Evolutionary conservation across 2,329 filamentous ascomycete species (phyloP).

Genomic region (Aspergillus neoniger): DNA sequence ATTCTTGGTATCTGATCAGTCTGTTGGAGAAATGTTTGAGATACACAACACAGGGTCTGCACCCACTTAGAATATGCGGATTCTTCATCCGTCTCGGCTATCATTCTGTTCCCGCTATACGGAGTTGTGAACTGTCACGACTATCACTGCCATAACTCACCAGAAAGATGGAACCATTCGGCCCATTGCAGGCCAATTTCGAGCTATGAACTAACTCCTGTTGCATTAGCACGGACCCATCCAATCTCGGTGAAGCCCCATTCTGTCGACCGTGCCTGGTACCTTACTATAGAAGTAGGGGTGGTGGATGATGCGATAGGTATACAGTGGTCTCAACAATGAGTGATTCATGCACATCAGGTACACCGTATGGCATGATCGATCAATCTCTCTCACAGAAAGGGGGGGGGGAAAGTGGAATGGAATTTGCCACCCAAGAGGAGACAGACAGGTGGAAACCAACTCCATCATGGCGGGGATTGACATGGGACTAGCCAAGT

Average conservation of each 20-base stretch:
- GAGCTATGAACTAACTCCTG: not conserved
- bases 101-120: not conserved
- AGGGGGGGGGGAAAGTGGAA: not conserved
- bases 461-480: not conserved
- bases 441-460: not conserved
- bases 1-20: not conserved
- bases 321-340: not conserved
- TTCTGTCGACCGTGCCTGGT: not conserved
- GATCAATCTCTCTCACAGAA: not conserved
- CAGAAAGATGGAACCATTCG: too few relatives aligned
- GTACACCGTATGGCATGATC: conserved; percentile 3
- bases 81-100: conserved; percentile 2
- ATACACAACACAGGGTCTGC: not conserved
- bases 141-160: not conserved
- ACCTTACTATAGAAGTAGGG: not conserved
- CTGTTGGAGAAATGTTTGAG: not conserved
- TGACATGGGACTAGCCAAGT: not conserved
- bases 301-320: not conserved
- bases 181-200: not conserved
- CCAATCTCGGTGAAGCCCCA: not conserved
- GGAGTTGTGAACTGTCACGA: not conserved
- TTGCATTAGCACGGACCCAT: not conserved
- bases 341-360: not conserved
- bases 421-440: not conserved
- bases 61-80: not conserved